Evolutionary conservation across 805 yeast species (phyloP).

Genomic region (Candida odintsovae): DNA sequence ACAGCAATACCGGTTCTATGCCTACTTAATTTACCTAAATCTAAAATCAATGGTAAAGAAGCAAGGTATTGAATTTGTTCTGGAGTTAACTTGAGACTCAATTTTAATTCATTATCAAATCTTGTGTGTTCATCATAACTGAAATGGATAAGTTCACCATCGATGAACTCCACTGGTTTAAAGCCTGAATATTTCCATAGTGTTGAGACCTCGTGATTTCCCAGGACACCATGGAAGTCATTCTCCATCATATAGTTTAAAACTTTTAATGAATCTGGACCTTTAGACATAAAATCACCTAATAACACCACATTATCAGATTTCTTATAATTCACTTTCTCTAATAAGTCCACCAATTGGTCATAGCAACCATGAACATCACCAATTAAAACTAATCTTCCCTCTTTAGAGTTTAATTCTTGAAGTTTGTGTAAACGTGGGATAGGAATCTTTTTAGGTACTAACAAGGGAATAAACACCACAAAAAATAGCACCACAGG

Average conservation of each 20-base stretch:
- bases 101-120: constrained; percentile 12
- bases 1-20: constrained; percentile 48
- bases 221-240: constrained; percentile 68
- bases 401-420: neutral
- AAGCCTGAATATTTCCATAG: constrained; percentile 52
- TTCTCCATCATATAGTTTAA: constrained; percentile 57
- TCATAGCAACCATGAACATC: constrained; percentile 81
- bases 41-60: constrained; percentile 57
- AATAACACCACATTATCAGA: constrained; percentile 60
- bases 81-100: constrained; percentile 35
- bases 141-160: constrained; percentile 9
- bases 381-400: constrained; percentile 65
- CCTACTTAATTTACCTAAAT: constrained; percentile 49
- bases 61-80: constrained; percentile 57
- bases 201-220: constrained; percentile 81
- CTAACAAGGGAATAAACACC: neutral
- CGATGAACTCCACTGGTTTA: constrained; percentile 25
- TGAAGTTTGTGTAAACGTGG: neutral
- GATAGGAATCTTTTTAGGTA: neutral
- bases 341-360: constrained; percentile 48
- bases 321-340: constrained; percentile 37
- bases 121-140: constrained; percentile 15
- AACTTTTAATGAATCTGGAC: constrained; percentile 67
- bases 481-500: neutral
- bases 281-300: constrained; percentile 86